Evolutionary conservation across 768 basidiomycete genomes (phyloP).

Genomic region (Termitomyces sp.): DNA sequence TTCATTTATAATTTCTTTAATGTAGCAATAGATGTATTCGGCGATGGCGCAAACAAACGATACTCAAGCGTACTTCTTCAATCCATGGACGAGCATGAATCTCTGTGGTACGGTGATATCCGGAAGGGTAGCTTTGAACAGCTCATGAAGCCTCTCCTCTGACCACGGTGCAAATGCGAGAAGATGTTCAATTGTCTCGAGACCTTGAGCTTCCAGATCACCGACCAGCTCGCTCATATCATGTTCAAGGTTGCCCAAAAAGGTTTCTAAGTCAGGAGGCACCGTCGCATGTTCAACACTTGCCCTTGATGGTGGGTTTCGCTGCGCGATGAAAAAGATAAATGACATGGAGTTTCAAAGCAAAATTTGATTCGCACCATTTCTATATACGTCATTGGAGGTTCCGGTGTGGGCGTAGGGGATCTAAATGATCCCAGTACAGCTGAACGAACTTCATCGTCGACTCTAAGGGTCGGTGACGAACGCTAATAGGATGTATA

Average conservation of each 20-base stretch:
- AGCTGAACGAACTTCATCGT: neutral
- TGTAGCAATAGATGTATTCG: neutral
- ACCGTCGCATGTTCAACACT: neutral
- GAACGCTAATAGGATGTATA: neutral
- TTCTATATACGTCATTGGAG: neutral
- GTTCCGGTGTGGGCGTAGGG: neutral
- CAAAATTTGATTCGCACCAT: neutral
- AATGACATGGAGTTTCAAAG: neutral
- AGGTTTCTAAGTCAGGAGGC: neutral
- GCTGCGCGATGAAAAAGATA: neutral
- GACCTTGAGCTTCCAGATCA: constrained; percentile 1
- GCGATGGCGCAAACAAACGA: neutral
- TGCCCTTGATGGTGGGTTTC: neutral
- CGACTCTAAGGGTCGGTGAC: neutral
- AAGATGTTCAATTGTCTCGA: constrained; percentile 3
- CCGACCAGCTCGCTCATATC: neutral
- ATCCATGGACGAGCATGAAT: constrained; percentile 9
- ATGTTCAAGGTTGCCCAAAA: constrained; percentile 4
- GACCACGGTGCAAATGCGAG: constrained; percentile 8
- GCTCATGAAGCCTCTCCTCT: constrained; percentile 1
- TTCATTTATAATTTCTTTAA: neutral
- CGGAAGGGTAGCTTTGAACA: constrained; percentile 10
- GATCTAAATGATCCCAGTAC: neutral
- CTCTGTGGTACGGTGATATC: constrained; percentile 5
- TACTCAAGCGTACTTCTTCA: neutral